phyloP scores from a whole-genome alignment of 306 rosid species.

The Rubus idaeus region DNA sequence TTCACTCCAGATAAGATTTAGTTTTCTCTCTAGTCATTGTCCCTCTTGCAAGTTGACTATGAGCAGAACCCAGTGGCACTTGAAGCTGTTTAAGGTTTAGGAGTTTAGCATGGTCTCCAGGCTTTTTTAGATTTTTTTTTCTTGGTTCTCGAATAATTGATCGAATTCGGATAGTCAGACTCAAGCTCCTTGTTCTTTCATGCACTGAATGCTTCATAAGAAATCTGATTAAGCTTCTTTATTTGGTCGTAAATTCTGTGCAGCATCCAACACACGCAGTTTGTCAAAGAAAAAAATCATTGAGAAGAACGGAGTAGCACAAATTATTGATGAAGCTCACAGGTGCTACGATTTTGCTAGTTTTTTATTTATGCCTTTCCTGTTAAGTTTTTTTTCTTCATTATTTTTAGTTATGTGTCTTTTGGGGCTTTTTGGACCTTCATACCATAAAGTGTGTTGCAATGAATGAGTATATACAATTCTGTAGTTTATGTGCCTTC shows the following conservation, averaged over 20 bases:
- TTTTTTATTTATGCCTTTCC: not conserved
- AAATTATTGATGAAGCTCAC: constrained; percentile 16
- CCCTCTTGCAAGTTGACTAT: not conserved
- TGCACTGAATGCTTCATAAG: not conserved
- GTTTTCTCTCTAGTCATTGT: not conserved
- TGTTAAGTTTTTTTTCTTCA: too few species aligned
- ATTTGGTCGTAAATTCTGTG: not conserved
- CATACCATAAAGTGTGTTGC: not conserved
- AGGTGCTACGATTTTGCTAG: constrained; percentile 8
- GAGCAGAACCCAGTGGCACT: constrained; percentile 2
- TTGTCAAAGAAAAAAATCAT: constrained; percentile 13
- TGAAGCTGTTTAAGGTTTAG: not conserved
- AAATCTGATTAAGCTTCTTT: not conserved
- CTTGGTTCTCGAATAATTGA: not conserved
- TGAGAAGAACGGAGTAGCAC: constrained; percentile 15
- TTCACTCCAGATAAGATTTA: not conserved
- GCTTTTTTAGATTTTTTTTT: not conserved
- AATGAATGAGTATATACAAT: not conserved
- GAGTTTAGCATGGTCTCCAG: not conserved
- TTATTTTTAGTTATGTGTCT: not conserved
- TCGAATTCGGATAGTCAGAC: not conserved
- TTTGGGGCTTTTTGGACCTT: not conserved
- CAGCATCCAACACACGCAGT: constrained; percentile 12
- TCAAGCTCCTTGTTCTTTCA: not conserved
- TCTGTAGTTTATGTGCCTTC: not conserved